Evolutionary conservation across 2,329 filamentous ascomycete species (phyloP).

Genomic region (Phialophora tarda): DNA sequence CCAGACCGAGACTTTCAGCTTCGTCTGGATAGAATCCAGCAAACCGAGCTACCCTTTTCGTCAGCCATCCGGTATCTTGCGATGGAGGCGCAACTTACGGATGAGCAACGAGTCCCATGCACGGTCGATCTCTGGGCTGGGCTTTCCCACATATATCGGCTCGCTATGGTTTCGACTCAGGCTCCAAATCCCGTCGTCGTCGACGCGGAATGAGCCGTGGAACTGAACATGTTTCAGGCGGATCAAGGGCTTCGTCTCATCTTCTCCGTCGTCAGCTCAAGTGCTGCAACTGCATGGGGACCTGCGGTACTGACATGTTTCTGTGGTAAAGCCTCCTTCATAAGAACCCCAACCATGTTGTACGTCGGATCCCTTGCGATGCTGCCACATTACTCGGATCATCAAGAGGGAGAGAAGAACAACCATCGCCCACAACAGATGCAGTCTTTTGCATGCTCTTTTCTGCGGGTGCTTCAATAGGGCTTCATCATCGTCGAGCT

Average conservation of each 20-base stretch:
- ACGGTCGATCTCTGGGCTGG: constrained; percentile 11
- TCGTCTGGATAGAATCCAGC: constrained; percentile 1
- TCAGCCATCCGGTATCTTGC: neutral
- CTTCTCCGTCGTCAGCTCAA: neutral
- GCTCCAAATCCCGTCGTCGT: constrained; percentile 1
- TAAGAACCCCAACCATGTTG: neutral
- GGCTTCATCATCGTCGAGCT: constrained; percentile 1
- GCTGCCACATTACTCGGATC: neutral
- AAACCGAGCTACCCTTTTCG: neutral
- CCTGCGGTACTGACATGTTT: neutral
- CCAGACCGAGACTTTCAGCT: neutral
- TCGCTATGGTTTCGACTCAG: constrained; percentile 12
- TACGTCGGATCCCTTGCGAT: neutral
- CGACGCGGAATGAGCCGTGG: constrained; percentile 4
- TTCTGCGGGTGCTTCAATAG: neutral
- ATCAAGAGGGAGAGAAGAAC: neutral
- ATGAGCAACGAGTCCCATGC: constrained; percentile 9
- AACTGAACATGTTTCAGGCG: constrained; percentile 4
- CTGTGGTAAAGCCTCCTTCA: constrained; percentile 4
- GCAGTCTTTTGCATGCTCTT: neutral
- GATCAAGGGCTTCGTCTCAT: constrained; percentile 2
- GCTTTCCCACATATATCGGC: constrained; percentile 5
- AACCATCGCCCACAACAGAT: neutral
- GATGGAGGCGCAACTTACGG: neutral
- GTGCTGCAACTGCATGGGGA: neutral